Percentiles rank a stretch among this genome's conserved stretches.
These are phyloP conservation scores for Cicer pinnatifidum DNA, from an alignment of 306 rosid species.

Conservation along the genomic window DNA sequence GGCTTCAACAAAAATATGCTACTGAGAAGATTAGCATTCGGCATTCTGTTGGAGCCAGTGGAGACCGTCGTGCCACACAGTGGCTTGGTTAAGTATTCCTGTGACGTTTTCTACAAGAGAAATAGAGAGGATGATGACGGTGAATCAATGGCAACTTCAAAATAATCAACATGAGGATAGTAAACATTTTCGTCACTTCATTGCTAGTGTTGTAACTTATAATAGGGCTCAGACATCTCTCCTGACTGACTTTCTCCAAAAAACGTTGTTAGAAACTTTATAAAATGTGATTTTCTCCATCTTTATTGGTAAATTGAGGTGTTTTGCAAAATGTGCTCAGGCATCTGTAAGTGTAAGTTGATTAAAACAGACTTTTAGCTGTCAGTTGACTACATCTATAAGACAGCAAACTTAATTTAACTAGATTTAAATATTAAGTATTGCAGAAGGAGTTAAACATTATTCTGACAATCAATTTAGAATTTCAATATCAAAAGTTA, in stretches of 20 bases:
- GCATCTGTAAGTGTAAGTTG: not conserved
- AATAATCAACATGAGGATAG: not conserved
- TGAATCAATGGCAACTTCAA: slow-evolving; percentile 11
- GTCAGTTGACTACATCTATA: no score
- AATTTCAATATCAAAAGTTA: slow-evolving; percentile 21
- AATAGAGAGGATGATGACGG: not conserved
- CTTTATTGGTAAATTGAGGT: not conserved
- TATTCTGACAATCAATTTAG: not conserved
- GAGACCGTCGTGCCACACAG: slow-evolving; percentile 82
- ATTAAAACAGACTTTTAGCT: not conserved
- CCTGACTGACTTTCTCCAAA: slow-evolving; percentile 6
- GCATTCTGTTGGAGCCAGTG: slow-evolving; percentile 82
- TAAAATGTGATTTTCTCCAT: not conserved
- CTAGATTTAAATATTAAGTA: no score
- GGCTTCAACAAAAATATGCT: slow-evolving; percentile 88
- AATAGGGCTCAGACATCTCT: slow-evolving; percentile 24
- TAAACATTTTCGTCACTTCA: not conserved
- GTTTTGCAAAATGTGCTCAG: slow-evolving; percentile 2
- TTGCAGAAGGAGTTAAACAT: not conserved
- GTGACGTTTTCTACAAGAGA: not conserved
- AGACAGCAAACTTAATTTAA: no score
- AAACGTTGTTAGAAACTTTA: slow-evolving; percentile 23
- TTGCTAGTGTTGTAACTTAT: slow-evolving; percentile 39
- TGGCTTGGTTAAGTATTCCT: slow-evolving; percentile 87
- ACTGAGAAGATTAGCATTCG: slow-evolving; percentile 90